Percentiles rank a stretch among this genome's conserved stretches.
These are phyloP conservation scores for Allomyces macrogynus DNA, from an alignment of 192 early-diverging fungal species.

Conservation along the genomic window DNA sequence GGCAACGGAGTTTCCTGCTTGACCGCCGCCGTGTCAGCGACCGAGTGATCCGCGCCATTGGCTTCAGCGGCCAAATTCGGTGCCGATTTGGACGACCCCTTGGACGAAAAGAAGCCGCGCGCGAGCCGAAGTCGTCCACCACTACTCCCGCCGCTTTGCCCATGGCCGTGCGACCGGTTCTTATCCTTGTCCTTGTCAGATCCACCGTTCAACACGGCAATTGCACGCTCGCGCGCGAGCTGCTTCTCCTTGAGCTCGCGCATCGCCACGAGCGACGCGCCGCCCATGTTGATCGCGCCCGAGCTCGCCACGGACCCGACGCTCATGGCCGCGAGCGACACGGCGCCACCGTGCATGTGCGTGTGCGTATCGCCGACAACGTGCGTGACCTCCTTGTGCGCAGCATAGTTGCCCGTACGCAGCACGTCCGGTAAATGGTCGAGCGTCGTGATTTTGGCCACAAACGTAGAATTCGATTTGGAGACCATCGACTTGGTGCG, in stretches of 20 bases:
- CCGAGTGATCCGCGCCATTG: no score
- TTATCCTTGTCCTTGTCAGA: no score
- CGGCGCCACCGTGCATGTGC: neutral
- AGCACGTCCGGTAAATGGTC: conserved; percentile 47
- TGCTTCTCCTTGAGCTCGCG: neutral
- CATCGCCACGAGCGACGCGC: neutral
- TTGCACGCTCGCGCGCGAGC: neutral
- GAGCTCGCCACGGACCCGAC: neutral
- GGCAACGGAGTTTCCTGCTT: conserved; percentile 3
- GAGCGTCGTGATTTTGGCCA: conserved; percentile 43
- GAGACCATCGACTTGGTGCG: conserved; percentile 45
- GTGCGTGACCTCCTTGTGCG: neutral
- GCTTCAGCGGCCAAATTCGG: no score
- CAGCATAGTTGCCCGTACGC: neutral
- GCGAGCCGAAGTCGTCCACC: no score
- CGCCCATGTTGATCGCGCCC: neutral
- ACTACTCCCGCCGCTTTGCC: no score
- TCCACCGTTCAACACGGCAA: no score
- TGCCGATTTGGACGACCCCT: neutral
- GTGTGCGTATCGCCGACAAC: neutral
- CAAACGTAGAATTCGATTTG: conserved; percentile 53
- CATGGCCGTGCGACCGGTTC: no score
- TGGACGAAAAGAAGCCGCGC: neutral
- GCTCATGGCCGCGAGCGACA: neutral
- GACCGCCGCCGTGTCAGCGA: neutral